Evolutionary conservation across 768 basidiomycete genomes (phyloP), one percentile per base, ranked within the genome.

Genomic region (Phanerochaete sordida): DNA sequence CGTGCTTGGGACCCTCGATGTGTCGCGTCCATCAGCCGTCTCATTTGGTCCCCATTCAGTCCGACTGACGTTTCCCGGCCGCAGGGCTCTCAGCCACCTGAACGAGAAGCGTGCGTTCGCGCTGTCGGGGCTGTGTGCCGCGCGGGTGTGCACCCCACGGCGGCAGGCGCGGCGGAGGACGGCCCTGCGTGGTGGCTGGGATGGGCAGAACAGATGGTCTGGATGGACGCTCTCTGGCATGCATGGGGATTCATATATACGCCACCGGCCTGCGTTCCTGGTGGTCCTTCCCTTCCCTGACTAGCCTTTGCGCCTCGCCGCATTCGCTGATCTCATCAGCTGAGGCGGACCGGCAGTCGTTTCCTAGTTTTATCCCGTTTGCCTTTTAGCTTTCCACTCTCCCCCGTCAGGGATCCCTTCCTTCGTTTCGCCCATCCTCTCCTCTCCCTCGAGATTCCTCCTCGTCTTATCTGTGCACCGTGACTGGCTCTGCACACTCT

Each of bases 321-420:
- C 4, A 19, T 19, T 43, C 39, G 39, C 19, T 43, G 39, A 43
- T 43, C 39, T 43, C 19, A 43, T 43, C 39, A 43, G 7, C 19
- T 12, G 19, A 43, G 50, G 31, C 50, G 50, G 50, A 13, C n/a
- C 28, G 28, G 30, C 50, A 51, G 50, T 16, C 28, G 16, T n/a
- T 16, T 11, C 3, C 50, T 21, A 31, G 11, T 43, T 51, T 51
- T 28, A 51, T 51, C 33, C 50, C 30, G 50, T 51, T 51, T 51
- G 50, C 50, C 50, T 51, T 51, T 51, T 51, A 51, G 50, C 50
- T 51, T 51, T 51, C 50, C 30, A 19, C 30, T 28, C n/a, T 11
- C 50, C n/a, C 33, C 50, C 28, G 21, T 33, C 50, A 28, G 21
- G 24, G 47, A 43, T 43, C 47, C 47, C 47, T 26, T 48, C 13